Conservation (phyloP, 1,284 basidiomycete genomes). For the Tranzscheliella williamsii region DNA sequence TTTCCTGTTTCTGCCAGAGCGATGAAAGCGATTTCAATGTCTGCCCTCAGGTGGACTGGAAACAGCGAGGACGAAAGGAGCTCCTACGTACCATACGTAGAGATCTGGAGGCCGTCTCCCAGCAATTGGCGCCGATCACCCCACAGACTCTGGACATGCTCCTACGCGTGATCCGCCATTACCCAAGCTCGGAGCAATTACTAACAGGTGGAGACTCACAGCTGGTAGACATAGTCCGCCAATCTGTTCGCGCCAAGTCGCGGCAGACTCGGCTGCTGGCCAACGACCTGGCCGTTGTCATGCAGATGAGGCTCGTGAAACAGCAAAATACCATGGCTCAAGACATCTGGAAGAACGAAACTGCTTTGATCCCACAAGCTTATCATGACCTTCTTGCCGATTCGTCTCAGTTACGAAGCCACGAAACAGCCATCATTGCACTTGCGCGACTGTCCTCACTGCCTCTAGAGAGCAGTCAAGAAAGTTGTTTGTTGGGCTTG, state of each 20-base stretch:
- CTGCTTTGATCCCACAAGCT: constrained; percentile 2
- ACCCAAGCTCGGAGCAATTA: neutral
- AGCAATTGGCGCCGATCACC: no score
- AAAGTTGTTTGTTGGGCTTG: constrained; percentile 28
- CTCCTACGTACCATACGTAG: no score
- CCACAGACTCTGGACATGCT: neutral
- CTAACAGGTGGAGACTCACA: neutral
- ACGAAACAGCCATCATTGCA: constrained; percentile 39
- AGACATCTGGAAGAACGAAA: neutral
- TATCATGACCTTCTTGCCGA: constrained; percentile 10
- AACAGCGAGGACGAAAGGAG: no score
- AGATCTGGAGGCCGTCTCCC: no score
- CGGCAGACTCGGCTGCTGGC: neutral
- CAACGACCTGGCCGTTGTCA: neutral
- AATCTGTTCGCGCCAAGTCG: neutral
- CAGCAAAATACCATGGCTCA: neutral
- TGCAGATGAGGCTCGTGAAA: neutral
- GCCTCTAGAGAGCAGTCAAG: constrained; percentile 30
- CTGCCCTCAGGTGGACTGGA: no score
- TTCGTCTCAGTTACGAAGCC: constrained; percentile 1
- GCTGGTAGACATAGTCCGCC: neutral
- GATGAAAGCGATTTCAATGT: no score
- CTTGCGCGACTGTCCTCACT: constrained; percentile 27
- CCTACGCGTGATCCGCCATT: neutral
- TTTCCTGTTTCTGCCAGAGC: no score